Evolutionary conservation across 768 basidiomycete species (phyloP), one percentile per base, ranked within the genome.

Genomic region (Myochromella boudieri): DNA sequence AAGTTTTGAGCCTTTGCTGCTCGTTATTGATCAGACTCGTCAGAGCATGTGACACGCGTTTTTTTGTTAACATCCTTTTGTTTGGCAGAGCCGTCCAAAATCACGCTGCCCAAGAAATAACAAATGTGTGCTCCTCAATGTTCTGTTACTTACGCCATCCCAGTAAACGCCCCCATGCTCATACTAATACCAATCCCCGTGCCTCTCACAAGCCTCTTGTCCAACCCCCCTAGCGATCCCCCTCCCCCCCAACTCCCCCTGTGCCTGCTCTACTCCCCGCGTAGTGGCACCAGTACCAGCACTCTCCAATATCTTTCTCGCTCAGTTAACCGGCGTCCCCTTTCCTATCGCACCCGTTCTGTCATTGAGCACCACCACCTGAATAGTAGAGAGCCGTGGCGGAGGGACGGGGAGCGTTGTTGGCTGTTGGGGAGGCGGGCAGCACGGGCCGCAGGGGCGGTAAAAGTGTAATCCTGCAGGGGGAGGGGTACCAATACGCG

Each of bases 261-360:
- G 22, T 32, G 37, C 21, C 57, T 46, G 43, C 27, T 47, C 59
- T n/a, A 39, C 26, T 20, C 25, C 33, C 20, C 48, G 2, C 20
- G 25, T 14, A 14, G 33, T 4, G 18, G 33, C 33, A 6, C 7
- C 33, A 34, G 33, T 5, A 34, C 14, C n/a, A n/a, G n/a, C n/a
- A n/a, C n/a, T n/a, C n/a, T n/a, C n/a, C 54, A 56, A 44, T 38
- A 44, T 55, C 37, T 55, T 60, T 28, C 68, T 36, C 1, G 22
- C 50, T 27, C 61, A 51, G 48, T 70, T 60, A 1, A 65, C 59
- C n/a, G 68, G 68, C 34, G 68, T 70, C 10, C 68, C 67, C 22
- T 59, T 45, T 17, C 68, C 66, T n/a, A 65, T 56, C n/a, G 62
- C 40, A 28, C 52, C 64, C 6, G 42, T 44, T 62, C 63, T 33